Evolutionary conservation across 83 land plant genomes (phyloP).

Genomic region (Thuja plicata): DNA sequence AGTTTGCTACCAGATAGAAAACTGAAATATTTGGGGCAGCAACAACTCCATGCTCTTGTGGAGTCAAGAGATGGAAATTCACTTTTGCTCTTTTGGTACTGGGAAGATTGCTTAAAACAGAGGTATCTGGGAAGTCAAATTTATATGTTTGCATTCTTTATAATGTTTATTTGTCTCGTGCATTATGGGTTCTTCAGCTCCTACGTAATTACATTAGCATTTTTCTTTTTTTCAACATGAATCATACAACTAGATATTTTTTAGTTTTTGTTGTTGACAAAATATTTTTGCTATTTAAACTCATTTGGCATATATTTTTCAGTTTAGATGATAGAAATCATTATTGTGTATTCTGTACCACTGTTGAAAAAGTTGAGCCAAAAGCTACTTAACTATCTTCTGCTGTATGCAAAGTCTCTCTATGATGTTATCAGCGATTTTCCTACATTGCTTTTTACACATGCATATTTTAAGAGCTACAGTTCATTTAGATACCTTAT

Average conservation of each 20-base stretch:
- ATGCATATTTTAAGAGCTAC: neutral
- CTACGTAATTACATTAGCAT: neutral
- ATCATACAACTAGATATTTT: neutral
- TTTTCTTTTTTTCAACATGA: neutral
- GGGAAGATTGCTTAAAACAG: conserved; percentile 90
- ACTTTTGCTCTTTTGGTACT: conserved; percentile 89
- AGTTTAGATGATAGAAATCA: neutral
- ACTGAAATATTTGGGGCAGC: conserved; percentile 74
- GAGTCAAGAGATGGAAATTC: conserved; percentile 79
- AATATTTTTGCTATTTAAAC: neutral
- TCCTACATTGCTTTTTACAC: neutral
- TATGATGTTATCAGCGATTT: neutral
- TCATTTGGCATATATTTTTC: neutral
- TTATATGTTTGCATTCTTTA: neutral
- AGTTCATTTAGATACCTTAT: neutral
- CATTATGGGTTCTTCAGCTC: neutral
- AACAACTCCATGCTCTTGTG: conserved; percentile 60
- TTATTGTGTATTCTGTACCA: neutral
- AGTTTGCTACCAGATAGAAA: conserved; percentile 96
- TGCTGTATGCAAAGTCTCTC: neutral
- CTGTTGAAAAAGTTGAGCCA: neutral
- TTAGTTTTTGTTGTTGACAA: neutral
- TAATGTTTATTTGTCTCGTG: neutral
- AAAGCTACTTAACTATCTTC: neutral
- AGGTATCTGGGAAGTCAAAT: conserved; percentile 49